These are phyloP conservation scores for Ambispora gerdemannii DNA, from an alignment of 192 early-diverging fungal species.

Conservation along the genomic window DNA sequence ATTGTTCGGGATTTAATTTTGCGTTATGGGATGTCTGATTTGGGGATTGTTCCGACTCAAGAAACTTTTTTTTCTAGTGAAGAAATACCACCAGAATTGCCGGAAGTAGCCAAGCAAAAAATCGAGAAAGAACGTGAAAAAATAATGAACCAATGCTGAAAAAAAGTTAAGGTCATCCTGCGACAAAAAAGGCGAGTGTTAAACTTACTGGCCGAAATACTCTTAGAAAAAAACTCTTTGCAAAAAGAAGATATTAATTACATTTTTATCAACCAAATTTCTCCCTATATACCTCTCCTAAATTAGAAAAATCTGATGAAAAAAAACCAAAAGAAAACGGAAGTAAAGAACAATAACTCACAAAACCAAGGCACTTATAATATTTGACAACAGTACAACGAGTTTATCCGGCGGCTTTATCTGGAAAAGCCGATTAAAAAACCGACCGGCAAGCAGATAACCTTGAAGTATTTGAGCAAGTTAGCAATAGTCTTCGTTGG, in stretches of 20 bases:
- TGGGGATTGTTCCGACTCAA: conserved; percentile 20
- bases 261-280: conserved; percentile 21
- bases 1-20: conserved; percentile 24
- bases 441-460: conserved; percentile 1
- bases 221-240: conserved; percentile 7
- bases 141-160: conserved; percentile 10
- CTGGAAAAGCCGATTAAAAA: conserved; percentile 5
- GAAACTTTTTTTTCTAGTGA: conserved; percentile 17
- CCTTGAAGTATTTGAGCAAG: not conserved
- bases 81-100: conserved; percentile 1
- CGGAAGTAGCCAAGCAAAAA: conserved; percentile 13
- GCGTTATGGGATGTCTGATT: conserved; percentile 19
- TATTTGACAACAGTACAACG: conserved; percentile 9
- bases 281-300: conserved; percentile 3
- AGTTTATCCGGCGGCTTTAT: conserved; percentile 16
- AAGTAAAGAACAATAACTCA: not conserved
- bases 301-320: not conserved
- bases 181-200: not conserved
- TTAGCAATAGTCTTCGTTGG: conserved; percentile 19
- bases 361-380: not conserved
- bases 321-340: not conserved
- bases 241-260: conserved; percentile 20
- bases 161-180: conserved; percentile 4
- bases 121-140: conserved; percentile 21
- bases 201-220: conserved; percentile 10